A percentile compares a stretch with the other conserved stretches of the same genome.
phyloP scores from a whole-genome alignment of 108 stramenopile species.

The Cyclotella atomus region DNA sequence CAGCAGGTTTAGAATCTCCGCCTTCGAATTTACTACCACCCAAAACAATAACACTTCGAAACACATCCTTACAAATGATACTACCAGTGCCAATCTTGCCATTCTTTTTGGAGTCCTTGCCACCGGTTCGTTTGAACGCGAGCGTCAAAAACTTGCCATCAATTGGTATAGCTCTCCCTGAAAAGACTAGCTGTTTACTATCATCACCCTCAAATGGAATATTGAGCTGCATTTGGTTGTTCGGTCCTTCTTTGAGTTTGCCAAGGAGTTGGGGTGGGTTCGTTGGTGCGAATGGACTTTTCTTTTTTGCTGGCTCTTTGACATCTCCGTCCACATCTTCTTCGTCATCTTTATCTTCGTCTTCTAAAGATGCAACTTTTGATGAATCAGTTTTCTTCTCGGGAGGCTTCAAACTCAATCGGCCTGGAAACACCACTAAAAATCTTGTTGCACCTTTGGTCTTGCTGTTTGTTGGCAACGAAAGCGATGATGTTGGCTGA shows the following conservation, averaged over 20 bases:
- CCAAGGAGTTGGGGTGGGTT: conserved; percentile 46
- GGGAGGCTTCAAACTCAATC: conserved; percentile 38
- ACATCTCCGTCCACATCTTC: neutral
- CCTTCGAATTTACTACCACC: conserved; percentile 50
- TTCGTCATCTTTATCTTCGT: conserved; percentile 10
- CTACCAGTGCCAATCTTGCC: conserved; percentile 59
- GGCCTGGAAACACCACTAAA: conserved; percentile 43
- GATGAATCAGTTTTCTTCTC: neutral
- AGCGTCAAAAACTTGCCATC: conserved; percentile 44
- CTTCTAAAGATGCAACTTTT: neutral
- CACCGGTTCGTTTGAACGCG: conserved; percentile 49
- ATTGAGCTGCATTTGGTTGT: conserved; percentile 28
- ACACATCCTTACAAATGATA: conserved; percentile 64
- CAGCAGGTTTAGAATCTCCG: neutral
- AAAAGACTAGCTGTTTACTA: conserved; percentile 34
- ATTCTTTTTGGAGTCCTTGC: conserved; percentile 33
- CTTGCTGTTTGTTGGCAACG: neutral
- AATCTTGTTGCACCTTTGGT: conserved; percentile 28
- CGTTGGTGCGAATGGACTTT: conserved; percentile 40
- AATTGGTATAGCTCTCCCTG: conserved; percentile 42
- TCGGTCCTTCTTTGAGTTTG: conserved; percentile 11
- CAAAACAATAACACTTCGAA: conserved; percentile 76
- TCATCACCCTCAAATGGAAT: conserved; percentile 36
- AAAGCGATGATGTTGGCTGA: conserved; percentile 23
- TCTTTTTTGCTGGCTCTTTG: conserved; percentile 7